These are phyloP conservation scores for Chimonanthus salicifolius DNA, from an alignment of 164 flowering plant genomes.

Conservation along the genomic window DNA sequence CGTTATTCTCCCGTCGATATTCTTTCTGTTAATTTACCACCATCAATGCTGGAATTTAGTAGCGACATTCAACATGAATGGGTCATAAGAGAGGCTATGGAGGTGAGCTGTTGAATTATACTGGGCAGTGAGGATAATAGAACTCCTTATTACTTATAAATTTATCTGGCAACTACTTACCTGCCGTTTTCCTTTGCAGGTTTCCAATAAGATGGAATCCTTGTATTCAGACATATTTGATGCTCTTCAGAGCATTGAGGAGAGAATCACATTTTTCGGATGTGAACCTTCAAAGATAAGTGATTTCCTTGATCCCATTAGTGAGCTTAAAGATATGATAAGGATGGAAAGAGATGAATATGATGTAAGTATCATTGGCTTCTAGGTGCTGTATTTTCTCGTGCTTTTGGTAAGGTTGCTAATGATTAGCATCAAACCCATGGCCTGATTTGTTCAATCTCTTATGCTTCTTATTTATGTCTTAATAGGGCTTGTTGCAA, in stretches of 20 bases:
- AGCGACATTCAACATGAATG: slow-evolving; percentile 45
- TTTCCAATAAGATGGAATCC: slow-evolving; percentile 51
- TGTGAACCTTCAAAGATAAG: slow-evolving; percentile 27
- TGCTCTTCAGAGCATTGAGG: slow-evolving; percentile 49
- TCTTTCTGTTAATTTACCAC: slow-evolving; percentile 71
- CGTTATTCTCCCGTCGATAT: slow-evolving; percentile 86
- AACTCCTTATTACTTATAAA: no score
- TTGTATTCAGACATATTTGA: slow-evolving; percentile 58
- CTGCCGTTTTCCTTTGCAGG: slow-evolving; percentile 32
- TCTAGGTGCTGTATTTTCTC: background rate
- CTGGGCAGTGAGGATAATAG: no score
- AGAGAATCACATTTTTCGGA: slow-evolving; percentile 33
- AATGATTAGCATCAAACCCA: background rate
- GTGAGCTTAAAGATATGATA: slow-evolving; percentile 57
- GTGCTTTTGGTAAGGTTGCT: background rate
- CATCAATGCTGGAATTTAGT: slow-evolving; percentile 58
- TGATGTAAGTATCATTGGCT: slow-evolving; percentile 37
- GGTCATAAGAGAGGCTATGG: slow-evolving; percentile 56
- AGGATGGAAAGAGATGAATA: slow-evolving; percentile 58
- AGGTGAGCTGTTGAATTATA: slow-evolving; percentile 36
- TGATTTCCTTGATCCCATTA: slow-evolving; percentile 44
- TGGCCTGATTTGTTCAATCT: background rate
- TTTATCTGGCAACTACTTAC: background rate
- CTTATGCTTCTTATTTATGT: background rate
- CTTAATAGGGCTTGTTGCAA: slow-evolving; percentile 49